Conservation (phyloP, 2,329 filamentous ascomycete species). For the Aspergillus arachidicola region DNA sequence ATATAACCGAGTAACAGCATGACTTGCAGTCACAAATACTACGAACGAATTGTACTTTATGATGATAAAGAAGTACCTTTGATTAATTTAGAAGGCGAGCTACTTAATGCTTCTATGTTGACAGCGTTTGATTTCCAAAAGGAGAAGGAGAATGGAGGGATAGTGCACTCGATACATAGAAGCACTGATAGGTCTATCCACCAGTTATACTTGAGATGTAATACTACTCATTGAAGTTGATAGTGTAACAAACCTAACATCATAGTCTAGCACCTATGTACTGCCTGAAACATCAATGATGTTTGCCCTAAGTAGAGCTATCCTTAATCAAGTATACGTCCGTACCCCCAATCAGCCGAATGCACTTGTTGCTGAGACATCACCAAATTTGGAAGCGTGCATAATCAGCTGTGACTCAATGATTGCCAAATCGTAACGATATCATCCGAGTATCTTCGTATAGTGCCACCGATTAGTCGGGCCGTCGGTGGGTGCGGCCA, state of each 20-base stretch:
- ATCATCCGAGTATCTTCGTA: background rate
- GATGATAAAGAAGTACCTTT: background rate
- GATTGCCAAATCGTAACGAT: background rate
- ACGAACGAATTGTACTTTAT: background rate
- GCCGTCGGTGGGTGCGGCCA: slow-evolving; percentile 23
- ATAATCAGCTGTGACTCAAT: no score
- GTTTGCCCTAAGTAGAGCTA: no score
- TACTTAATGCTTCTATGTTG: background rate
- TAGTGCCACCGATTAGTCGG: background rate
- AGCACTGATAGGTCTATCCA: background rate
- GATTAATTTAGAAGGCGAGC: background rate
- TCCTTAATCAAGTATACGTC: background rate
- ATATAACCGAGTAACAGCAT: background rate
- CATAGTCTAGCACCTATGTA: background rate
- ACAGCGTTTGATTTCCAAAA: background rate
- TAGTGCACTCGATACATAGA: background rate
- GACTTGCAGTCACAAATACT: background rate
- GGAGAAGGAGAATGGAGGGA: background rate
- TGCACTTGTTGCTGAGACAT: background rate
- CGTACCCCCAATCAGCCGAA: background rate
- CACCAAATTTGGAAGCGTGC: background rate
- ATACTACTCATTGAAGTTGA: background rate
- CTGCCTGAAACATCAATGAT: background rate
- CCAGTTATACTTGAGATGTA: background rate
- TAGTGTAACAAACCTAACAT: background rate